A percentile compares a stretch with the other conserved stretches of the same genome.
Evolutionary conservation across 2,329 filamentous ascomycete species (phyloP).

Genomic region (Calonectria montana): DNA sequence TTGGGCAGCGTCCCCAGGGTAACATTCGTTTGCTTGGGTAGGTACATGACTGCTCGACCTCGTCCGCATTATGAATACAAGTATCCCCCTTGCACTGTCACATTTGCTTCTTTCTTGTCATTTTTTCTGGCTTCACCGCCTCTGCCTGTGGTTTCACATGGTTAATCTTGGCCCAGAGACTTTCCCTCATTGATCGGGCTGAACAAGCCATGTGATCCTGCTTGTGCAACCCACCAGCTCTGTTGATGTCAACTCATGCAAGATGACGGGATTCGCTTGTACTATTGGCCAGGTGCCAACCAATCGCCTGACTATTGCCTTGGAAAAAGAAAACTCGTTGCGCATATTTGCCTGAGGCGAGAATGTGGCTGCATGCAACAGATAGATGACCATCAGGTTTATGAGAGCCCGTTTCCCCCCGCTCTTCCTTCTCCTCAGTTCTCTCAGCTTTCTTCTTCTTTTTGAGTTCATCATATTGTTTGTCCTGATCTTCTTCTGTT

Average conservation of each 20-base stretch:
- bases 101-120: background rate
- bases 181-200: background rate
- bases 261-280: background rate
- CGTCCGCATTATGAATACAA: background rate
- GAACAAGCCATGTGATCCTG: background rate
- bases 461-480: background rate
- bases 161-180: background rate
- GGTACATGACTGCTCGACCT: background rate
- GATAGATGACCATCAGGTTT: background rate
- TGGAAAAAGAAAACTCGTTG: background rate
- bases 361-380: background rate
- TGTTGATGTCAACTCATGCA: background rate
- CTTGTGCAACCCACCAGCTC: background rate
- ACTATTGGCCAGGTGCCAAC: background rate
- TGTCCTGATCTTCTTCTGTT: background rate
- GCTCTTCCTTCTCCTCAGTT: background rate
- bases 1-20: background rate
- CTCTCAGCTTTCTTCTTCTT: background rate
- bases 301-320: background rate
- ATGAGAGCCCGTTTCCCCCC: background rate
- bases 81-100: background rate
- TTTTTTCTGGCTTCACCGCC: background rate
- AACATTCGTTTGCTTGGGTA: background rate
- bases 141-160: background rate
- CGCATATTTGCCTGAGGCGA: background rate